Base-by-base conservation (phyloP, 2,329 filamentous ascomycete species). In the Arthrobotrys megalospora region DNA sequence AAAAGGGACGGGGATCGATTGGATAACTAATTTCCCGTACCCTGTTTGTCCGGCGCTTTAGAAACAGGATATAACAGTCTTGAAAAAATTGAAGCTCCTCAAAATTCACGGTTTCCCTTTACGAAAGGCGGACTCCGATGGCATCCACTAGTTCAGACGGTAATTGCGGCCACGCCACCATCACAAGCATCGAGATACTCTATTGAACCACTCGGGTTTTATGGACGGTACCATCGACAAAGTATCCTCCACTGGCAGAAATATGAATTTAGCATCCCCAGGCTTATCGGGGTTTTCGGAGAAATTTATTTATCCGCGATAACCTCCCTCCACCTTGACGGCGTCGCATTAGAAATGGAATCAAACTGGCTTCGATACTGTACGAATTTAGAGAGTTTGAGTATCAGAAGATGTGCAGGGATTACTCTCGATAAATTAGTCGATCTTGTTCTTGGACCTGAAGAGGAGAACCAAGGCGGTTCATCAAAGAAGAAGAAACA, bases 401-500 rank as follows among this genome's bases (percentile, higher is more conserved):
- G 68, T 32, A 14, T 72, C 5, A 64, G 58, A 14, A 52, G 34
- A 28, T 72, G 68, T 38, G 38, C 68, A 8, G 68, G 68, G 7
- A 21, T 72, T 16, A 41, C 24, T 1, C 16, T 72, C 6, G n/a
- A 72, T 8, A 19, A 53, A 10, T 32, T 72, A 5, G 47, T 34
- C 7, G 47, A 47, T 11, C 16, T 52, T 1, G 28, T 72, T 1
- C 38, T 71, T 32, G 14, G 48, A 6, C 28, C 36, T 1, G 14
- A 45, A 50, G 36, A 62, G 14, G 21, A 55, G 34, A 10, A n/a
- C 11, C 19, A 28, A 55, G 14, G 3, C 7, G 10, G 14, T 19
- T 19, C 45, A 7, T 47, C 36, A 0, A 50, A 45, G 10, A 38
- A 28, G 4, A 55, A 43, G 48, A 41, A 64, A 48, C 45, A 47